Base-by-base conservation (phyloP, 495 filamentous ascomycete genomes). In the Penicillium taxi region DNA sequence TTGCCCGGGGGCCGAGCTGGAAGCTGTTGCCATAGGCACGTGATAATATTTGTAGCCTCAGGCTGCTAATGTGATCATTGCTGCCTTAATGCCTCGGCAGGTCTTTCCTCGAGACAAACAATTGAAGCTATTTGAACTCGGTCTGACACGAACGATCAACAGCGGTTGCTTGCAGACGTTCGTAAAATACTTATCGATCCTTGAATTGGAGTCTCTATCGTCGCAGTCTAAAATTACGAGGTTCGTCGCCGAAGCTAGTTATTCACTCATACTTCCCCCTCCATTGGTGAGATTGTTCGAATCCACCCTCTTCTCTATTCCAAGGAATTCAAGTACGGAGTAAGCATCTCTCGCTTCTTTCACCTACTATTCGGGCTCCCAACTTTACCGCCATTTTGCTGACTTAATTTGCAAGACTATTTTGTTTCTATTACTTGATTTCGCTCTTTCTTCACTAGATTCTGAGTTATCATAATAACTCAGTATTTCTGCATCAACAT, bases 21-120 rank as follows among this genome's bases (percentile, higher is more conserved):
- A 28, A 55, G 52, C 52, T 55, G 45, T 55, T 54, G 51, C 48
- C 39, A 37, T 39, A 26, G 4, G 17, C 52, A 55, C 52, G 49
- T 55, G 52, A 55, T n/a, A n/a, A n/a, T 25, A n/a, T 7, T 16
- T 17, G 0, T 4, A 5, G 43, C 52, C 52, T 53, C 26, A 55
- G 49, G 52, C 43, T 9, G 0, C 6, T 4, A 39, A 26, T 53
- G 45, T 4, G 45, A 48, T 53, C 52, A 53, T 55, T 5, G 23
- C 0, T 42, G 47, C 48, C 41, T 52, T 21, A 16, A 13, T 45
- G 49, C 52, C 52, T 55, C 23, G 14, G 20, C 32, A 17, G 32
- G 19, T 20, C 13, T 15, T 12, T 2, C 23, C n/a, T 15, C 18
- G 9, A 17, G 3, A 35, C 25, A 4, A 23, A 2, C 19, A 25